phyloP scores from a whole-genome alignment of 176 grass and related monocot genomes.

The Miscanthus lutarioriparius region DNA sequence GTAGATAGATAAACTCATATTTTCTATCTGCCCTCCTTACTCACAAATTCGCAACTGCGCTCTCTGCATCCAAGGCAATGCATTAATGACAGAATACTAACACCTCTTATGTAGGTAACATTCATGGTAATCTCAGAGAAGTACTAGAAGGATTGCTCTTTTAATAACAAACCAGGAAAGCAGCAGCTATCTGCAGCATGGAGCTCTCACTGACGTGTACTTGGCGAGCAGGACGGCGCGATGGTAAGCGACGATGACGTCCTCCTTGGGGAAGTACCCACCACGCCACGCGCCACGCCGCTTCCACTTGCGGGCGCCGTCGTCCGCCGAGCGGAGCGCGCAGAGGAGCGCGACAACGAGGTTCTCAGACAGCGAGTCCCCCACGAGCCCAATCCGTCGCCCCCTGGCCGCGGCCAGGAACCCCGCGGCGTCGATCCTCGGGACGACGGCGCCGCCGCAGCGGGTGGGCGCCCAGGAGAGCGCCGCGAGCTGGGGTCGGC shows the following conservation, averaged over 20 bases:
- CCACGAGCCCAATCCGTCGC: conserved; percentile 61
- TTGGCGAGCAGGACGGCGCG: conserved; percentile 90
- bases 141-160: background rate
- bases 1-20: background rate
- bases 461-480: conserved; percentile 78
- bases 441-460: conserved; percentile 59
- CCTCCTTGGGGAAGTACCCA: conserved; percentile 73
- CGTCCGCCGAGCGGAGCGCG: conserved; percentile 64
- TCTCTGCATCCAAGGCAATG: background rate
- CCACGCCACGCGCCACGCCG: conserved; percentile 85
- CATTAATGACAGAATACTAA: background rate
- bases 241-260: conserved; percentile 79
- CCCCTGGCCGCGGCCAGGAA: conserved; percentile 60
- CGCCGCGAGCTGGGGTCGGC: conserved; percentile 33
- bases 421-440: conserved; percentile 58
- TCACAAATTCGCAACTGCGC: background rate
- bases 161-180: background rate
- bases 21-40: background rate
- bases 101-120: background rate
- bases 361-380: conserved; percentile 89
- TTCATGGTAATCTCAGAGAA: background rate
- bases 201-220: conserved; percentile 71
- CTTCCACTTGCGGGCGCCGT: conserved; percentile 80
- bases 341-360: conserved; percentile 79
- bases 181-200: background rate